phyloP scores from a whole-genome alignment of 371 early-diverging fungal species.

The Nosema muscidifuracis region DNA sequence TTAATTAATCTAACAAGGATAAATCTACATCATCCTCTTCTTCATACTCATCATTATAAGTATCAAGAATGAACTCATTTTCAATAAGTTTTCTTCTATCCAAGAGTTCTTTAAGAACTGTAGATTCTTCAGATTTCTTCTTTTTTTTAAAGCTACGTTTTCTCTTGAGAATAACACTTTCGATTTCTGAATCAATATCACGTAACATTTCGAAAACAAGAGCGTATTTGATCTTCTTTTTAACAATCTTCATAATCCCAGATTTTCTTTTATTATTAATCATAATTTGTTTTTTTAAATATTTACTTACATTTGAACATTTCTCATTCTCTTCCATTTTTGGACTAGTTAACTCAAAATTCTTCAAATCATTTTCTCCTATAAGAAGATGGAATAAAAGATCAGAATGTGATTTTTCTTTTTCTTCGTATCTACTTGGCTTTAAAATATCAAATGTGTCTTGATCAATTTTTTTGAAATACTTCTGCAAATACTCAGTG shows the following conservation, averaged over 20 bases:
- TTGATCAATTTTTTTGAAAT: not conserved
- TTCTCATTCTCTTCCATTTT: too few relatives aligned
- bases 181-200: not conserved
- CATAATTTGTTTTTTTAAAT: not conserved
- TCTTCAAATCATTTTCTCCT: not conserved
- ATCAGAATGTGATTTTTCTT: not conserved
- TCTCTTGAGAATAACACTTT: not conserved
- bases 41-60: not conserved
- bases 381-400: not conserved
- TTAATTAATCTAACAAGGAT: too few relatives aligned
- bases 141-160: not conserved
- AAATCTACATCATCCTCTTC: too few relatives aligned
- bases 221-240: not conserved
- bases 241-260: not conserved
- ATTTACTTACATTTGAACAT: too few relatives aligned
- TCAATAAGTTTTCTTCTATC: not conserved
- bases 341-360: too few relatives aligned
- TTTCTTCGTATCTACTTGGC: too few relatives aligned
- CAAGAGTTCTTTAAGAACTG: not conserved
- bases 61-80: not conserved
- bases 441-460: not conserved
- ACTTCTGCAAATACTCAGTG: not conserved
- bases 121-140: not conserved
- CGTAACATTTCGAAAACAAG: not conserved
- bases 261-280: not conserved